Evolutionary conservation across 305 asterid genomes (phyloP), one percentile per base, ranked within the genome.

Genomic region (Fraxinus velutina): DNA sequence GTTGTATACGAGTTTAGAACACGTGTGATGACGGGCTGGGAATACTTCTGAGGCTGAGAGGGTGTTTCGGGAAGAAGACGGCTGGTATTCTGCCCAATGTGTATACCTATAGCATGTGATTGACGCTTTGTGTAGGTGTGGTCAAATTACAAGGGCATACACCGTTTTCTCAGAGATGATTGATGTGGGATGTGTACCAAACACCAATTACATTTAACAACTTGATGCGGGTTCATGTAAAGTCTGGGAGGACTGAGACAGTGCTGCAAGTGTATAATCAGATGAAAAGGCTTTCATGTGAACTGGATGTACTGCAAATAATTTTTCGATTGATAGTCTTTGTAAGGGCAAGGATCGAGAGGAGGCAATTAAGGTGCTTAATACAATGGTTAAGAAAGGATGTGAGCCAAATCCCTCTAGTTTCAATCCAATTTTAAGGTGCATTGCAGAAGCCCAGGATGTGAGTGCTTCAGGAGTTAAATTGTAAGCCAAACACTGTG

Each of bases 91-190:
- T 81, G 60, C 97, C 97, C 5, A 88, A 83, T 78, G 97, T 96
- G 36, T 93, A 92, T 80, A 92, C 98, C 24, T 96, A 89, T 78
- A 89, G 80, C 42, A 88, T 76, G 98, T 94, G 89, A 94, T 96
- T 47, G 99, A 96, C 79, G 96, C 93, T 6, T 64, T 94, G 89
- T 96, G 98, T 83, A 89, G 99, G 83, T 84, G 86, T 6, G 99
- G 97, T 66, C 98, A 96, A 80, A 89, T 90, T 73, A 91, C 90
- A 0, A 95, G 97, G 10, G 98, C 99, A 6, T 93, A 94, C 62
- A 97, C 93, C 39, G 97, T 96, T 83, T 93, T 96, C 21, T 86
- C 93, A 0, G 99, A 94, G 86, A 96, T 96, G 98, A 79, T 94
- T 32, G 95, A 90, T 19, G 83, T 75, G 73, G 97, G 97, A 1